Conservation (phyloP, 805 yeast species). For the Candida anglica region DNA sequence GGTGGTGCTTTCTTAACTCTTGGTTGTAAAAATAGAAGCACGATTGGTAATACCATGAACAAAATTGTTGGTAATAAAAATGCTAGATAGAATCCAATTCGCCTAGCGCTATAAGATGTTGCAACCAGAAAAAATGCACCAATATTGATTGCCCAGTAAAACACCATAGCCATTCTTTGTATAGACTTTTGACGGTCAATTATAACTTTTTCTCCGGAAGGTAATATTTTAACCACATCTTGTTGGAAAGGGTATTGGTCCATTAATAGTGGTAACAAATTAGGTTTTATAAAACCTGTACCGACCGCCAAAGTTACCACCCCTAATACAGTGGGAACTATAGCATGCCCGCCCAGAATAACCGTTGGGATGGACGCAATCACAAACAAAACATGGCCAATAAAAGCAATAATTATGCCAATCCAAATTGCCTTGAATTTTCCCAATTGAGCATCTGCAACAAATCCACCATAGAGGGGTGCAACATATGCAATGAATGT, state of each 20-base stretch:
- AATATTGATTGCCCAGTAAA: constrained; percentile 53
- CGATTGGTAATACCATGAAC: constrained; percentile 26
- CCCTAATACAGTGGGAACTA: constrained; percentile 39
- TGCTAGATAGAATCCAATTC: too few species aligned
- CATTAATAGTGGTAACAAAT: constrained; percentile 44
- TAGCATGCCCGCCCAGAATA: constrained; percentile 29
- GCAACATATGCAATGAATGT: constrained; percentile 48
- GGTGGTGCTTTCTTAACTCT: constrained; percentile 29
- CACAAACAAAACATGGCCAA: constrained; percentile 45
- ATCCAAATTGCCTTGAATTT: too few species aligned
- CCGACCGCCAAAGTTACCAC: constrained; percentile 39
- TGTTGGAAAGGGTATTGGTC: constrained; percentile 51
- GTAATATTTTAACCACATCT: too few species aligned
- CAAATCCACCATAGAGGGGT: constrained; percentile 49
- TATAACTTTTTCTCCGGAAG: constrained; percentile 72
- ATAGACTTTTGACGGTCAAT: constrained; percentile 42
- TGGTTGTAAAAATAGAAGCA: constrained; percentile 22
- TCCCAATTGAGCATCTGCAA: constrained; percentile 47
- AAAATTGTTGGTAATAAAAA: constrained; percentile 41
- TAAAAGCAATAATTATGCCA: constrained; percentile 38
- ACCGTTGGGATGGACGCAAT: constrained; percentile 45
- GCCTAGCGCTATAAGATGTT: constrained; percentile 47
- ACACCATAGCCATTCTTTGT: constrained; percentile 40
- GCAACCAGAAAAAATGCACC: constrained; percentile 53
- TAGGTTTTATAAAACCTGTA: constrained; percentile 53